Evolutionary conservation across 148 eudicot species (phyloP), one percentile per base, ranked within the genome.

Genomic region (Persicaria maculosa): DNA sequence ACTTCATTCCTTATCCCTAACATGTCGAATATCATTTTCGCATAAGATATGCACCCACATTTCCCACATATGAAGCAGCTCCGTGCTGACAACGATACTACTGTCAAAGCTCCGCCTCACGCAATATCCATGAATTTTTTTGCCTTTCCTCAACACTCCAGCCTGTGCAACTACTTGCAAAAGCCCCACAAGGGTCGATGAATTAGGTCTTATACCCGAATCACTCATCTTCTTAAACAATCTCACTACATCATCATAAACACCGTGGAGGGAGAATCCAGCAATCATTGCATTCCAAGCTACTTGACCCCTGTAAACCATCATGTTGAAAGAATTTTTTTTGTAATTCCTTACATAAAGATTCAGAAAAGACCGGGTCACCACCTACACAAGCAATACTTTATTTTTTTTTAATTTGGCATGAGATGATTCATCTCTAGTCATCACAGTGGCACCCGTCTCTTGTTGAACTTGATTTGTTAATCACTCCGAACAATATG

Each of bases 201-300:
- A 81, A 67, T 90, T 93, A 19, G 88, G 92, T 19, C 76, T 77
- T 61, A 86, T 36, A 9, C 93, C 93, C n/a, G n/a, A 72, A 74
- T 79, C 75, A 72, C 85, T 90, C 98, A 93, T 90, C 46, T 59
- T 80, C 68, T 75, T 61, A 72, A 89, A 75, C 84, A 93, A 74
- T 59, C 80, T 72, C 65, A 86, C 67, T 31, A 80, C 67, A 16
- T 90, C 89, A 58, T 44, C 57, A 75, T 74, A 86, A 64, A 84
- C 61, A 64, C 98, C 93, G 74, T 89, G 87, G 47, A 79, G 72
- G 8, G 92, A 87, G 61, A 77, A 84, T n/a, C 93, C 93, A 17
- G 91, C 81, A 83, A 93, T 79, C 93, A 93, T 90, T 1, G 97
- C 96, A 80, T 93, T 93, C 97, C 97, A 93, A 1, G 97, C 87